phyloP scores from a whole-genome alignment of 2,329 filamentous ascomycete genomes.

The Hymenoscyphus repandus region DNA sequence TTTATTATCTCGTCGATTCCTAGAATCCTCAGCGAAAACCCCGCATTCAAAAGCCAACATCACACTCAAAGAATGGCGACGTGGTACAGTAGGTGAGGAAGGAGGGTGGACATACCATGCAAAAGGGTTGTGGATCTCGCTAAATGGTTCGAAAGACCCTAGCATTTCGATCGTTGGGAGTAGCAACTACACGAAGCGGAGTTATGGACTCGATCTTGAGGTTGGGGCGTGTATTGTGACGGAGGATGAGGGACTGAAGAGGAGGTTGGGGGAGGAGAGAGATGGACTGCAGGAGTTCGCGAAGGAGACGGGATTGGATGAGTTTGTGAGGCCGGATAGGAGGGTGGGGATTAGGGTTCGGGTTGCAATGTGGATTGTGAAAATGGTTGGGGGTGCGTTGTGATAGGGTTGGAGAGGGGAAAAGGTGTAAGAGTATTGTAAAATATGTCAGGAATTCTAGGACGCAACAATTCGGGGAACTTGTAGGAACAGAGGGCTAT shows the following conservation, averaged over 20 bases:
- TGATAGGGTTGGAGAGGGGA: conserved; percentile 35
- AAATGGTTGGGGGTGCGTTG: conserved; percentile 79
- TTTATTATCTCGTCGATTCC: conserved; percentile 75
- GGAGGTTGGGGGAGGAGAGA: conserved; percentile 72
- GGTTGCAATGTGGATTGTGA: conserved; percentile 90
- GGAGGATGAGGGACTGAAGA: conserved; percentile 64
- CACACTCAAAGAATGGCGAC: conserved; percentile 79
- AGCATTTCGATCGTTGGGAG: conserved; percentile 82
- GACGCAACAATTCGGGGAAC: background rate
- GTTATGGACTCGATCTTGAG: conserved; percentile 88
- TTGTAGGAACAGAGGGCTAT: background rate
- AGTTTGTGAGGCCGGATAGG: conserved; percentile 76
- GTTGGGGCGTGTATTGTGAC: conserved; percentile 85
- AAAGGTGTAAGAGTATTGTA: background rate
- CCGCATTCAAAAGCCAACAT: conserved; percentile 49
- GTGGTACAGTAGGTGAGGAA: conserved; percentile 72
- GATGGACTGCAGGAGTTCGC: conserved; percentile 74
- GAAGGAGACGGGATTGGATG: conserved; percentile 61
- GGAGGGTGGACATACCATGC: conserved; percentile 97
- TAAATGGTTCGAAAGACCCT: conserved; percentile 60
- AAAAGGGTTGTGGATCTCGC: conserved; percentile 87
- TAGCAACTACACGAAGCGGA: conserved; percentile 92
- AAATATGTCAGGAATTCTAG: background rate
- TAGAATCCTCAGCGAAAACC: conserved; percentile 37
- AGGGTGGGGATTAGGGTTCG: conserved; percentile 81